These are phyloP conservation scores for Crepidotus variabilis DNA, from an alignment of 768 basidiomycete species.

Conservation along the genomic window DNA sequence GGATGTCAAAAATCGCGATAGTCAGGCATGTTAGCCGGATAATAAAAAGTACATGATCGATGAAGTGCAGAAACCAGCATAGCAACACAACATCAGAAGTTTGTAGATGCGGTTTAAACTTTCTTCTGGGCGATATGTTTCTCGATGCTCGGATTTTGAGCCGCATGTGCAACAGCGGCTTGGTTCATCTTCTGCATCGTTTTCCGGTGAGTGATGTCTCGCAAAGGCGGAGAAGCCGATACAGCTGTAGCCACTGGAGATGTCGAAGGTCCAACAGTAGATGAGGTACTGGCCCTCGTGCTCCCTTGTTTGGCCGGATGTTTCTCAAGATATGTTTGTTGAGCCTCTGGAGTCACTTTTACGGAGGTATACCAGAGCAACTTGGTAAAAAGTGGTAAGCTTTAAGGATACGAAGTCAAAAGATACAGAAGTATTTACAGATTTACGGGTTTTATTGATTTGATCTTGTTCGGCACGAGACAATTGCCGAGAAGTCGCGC, in stretches of 20 bases:
- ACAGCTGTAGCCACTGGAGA: neutral
- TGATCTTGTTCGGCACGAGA: constrained; percentile 25
- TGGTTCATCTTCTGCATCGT: constrained; percentile 10
- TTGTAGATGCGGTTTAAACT: too few relatives aligned
- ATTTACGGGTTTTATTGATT: constrained; percentile 26
- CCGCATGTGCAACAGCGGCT: constrained; percentile 8
- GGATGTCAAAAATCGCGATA: too few relatives aligned
- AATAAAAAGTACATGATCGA: too few relatives aligned
- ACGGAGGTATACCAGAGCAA: constrained; percentile 10
- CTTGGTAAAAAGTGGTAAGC: neutral
- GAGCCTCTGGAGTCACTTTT: constrained; percentile 9
- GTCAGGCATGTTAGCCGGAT: too few relatives aligned
- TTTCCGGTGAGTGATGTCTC: constrained; percentile 6
- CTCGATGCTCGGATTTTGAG: constrained; percentile 6
- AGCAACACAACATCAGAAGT: too few relatives aligned
- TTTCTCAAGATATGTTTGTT: constrained; percentile 9
- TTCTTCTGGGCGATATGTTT: constrained; percentile 6
- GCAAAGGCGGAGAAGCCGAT: constrained; percentile 1
- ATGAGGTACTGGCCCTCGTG: neutral
- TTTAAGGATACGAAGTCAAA: neutral
- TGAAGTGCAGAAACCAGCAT: too few relatives aligned
- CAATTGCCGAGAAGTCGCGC: constrained; percentile 20
- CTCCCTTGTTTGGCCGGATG: constrained; percentile 2
- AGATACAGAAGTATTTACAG: constrained; percentile 11
- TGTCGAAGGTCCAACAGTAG: neutral